A percentile compares a stretch with the other conserved stretches of the same genome.
These are phyloP conservation scores for Thoreauomyces humboldtii DNA, from an alignment of 192 early-diverging fungal species.

Conservation along the genomic window DNA sequence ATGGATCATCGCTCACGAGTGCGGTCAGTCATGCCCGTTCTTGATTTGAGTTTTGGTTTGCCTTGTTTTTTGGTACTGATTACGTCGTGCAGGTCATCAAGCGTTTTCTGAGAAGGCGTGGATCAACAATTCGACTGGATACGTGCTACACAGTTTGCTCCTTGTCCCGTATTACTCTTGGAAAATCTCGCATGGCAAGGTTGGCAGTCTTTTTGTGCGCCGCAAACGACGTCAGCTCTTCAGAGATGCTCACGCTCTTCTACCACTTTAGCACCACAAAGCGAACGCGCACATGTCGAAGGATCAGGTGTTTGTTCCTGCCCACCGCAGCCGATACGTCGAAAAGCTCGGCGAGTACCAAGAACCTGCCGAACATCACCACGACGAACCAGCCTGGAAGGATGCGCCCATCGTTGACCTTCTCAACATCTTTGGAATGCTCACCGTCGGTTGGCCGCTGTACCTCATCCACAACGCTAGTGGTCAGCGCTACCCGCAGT, in stretches of 20 bases:
- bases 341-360: constrained; percentile 27
- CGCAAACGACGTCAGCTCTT: constrained; percentile 38
- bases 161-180: constrained; percentile 93
- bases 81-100: too few relatives aligned
- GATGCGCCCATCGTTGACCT: constrained; percentile 72
- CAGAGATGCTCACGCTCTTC: too few relatives aligned
- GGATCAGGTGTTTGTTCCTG: constrained; percentile 95
- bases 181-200: constrained; percentile 76
- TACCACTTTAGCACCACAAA: constrained; percentile 98
- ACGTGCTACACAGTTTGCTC: constrained; percentile 82
- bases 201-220: constrained; percentile 34
- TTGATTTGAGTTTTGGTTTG: too few relatives aligned
- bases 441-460: constrained; percentile 83
- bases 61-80: too few relatives aligned
- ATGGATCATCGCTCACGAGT: constrained; percentile 82
- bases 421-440: constrained; percentile 63
- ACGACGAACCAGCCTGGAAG: constrained; percentile 56
- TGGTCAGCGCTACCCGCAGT: constrained; percentile 70
- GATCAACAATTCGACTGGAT: constrained; percentile 88
- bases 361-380: constrained; percentile 41
- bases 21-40: too few relatives aligned
- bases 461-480: constrained; percentile 80
- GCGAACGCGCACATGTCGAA: constrained; percentile 82
- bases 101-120: constrained; percentile 80
- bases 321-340: constrained; percentile 32